phyloP scores from a whole-genome alignment of 108 stramenopile genomes.

The Fistulifera solaris region DNA sequence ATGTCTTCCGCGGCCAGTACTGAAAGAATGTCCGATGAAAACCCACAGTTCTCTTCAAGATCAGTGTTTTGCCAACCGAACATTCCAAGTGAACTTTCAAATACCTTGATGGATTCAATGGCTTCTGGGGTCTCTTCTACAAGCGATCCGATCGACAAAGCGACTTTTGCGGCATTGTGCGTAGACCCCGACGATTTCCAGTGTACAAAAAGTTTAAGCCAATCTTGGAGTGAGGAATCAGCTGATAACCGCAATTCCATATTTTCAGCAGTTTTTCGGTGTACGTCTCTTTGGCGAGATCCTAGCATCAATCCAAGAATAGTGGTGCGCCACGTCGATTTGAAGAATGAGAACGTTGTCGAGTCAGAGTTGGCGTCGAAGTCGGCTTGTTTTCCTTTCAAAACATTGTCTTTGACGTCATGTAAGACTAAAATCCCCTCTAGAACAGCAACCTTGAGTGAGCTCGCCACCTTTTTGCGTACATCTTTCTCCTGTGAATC shows the following conservation, averaged over 20 bases:
- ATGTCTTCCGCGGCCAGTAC: background rate
- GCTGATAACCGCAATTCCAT: slow-evolving; percentile 31
- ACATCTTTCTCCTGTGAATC: slow-evolving; percentile 16
- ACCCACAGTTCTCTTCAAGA: background rate
- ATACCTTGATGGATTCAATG: slow-evolving; percentile 28
- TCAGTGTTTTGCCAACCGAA: background rate
- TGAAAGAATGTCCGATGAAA: background rate
- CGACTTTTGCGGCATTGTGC: slow-evolving; percentile 31
- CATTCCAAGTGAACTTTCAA: slow-evolving; percentile 7
- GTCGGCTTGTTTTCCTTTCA: slow-evolving; percentile 4
- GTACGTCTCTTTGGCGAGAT: slow-evolving; percentile 46
- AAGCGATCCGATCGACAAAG: slow-evolving; percentile 39
- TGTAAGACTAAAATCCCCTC: slow-evolving; percentile 43
- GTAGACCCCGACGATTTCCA: slow-evolving; percentile 40
- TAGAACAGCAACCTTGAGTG: slow-evolving; percentile 36
- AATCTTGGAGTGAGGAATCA: slow-evolving; percentile 26
- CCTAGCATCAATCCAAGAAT: slow-evolving; percentile 52
- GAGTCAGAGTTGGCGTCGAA: background rate
- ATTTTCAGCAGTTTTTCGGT: slow-evolving; percentile 40
- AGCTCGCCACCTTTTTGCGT: slow-evolving; percentile 7
- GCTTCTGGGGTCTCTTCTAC: slow-evolving; percentile 42
- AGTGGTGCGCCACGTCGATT: slow-evolving; percentile 49
- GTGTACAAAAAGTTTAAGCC: slow-evolving; percentile 36
- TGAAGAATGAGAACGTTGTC: slow-evolving; percentile 33
- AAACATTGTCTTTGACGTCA: slow-evolving; percentile 10